Base-by-base conservation (phyloP, 2,329 filamentous ascomycete species). In the Diplodia scrobiculata region DNA sequence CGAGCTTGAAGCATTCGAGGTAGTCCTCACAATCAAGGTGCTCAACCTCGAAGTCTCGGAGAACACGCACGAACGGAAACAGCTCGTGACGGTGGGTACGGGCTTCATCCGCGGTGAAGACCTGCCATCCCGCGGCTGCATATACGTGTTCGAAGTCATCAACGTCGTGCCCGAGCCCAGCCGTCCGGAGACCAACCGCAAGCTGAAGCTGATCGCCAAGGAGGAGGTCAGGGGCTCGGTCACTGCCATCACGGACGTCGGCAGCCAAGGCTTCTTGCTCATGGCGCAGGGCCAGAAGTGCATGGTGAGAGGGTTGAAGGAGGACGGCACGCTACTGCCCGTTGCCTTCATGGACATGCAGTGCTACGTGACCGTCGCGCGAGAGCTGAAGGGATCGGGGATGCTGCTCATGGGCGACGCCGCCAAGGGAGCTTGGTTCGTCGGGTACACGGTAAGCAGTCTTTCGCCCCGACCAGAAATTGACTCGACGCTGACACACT, bases 281-380 rank as follows among this genome's bases (percentile, higher is more conserved):
- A 91, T 91, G 48, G 92, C 93, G 0, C 95, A 99, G 75, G 95
- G 95, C 0, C 93, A 97, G 73, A 99, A 99, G 78, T 94, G 92
- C 76, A 96, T 99, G 90, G 92, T 99, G 1, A 86, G 95, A 67
- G 95, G 95, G 48, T 84, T 99, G 2, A 97, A 97, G 76, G 95
- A 99, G 77, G 95, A 99, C 74, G 92, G 93, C 0, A 92, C 91
- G 1, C 84, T 98, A 63, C 83, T 98, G 0, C 95, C 95, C 0
- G 94, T 99, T 3, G 95, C 95, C 0, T 99, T 99, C 74, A 90
- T 99, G 84, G 95, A 99, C 73, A 96, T 97, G 88, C 95, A 91
- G 79, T 96, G 91, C 77, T 95, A 97, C 73, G 91, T 97, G 13
- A 91, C 88, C 2, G 87, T 89, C n/a, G 85, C 92, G 64, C 95